Percentiles rank a stretch among this genome's conserved stretches.
These are phyloP conservation scores for Epichloe gansuensis DNA, from an alignment of 2,329 filamentous ascomycete species.

Conservation along the genomic window DNA sequence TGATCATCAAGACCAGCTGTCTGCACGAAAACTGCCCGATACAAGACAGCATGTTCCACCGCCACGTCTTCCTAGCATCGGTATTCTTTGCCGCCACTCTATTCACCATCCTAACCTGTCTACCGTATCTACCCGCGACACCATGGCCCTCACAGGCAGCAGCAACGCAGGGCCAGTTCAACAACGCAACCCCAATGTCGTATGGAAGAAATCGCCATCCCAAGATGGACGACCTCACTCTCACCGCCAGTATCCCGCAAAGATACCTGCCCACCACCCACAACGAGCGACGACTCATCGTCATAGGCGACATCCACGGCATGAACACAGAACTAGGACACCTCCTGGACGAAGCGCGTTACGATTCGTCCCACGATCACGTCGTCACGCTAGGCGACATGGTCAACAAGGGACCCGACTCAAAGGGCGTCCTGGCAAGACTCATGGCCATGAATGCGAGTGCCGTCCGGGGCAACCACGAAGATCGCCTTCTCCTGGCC, in stretches of 20 bases:
- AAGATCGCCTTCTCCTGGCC: conserved; percentile 68
- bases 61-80: neutral
- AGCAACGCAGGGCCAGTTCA: neutral
- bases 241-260: conserved; percentile 19
- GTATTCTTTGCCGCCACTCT: neutral
- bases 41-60: neutral
- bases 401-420: conserved; percentile 79
- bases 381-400: conserved; percentile 67
- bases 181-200: neutral
- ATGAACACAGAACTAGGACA: conserved; percentile 54
- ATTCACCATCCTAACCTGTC: neutral
- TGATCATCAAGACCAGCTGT: too few relatives aligned
- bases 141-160: neutral
- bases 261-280: conserved; percentile 19
- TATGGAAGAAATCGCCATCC: neutral
- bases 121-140: neutral
- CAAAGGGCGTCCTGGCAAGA: conserved; percentile 60
- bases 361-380: conserved; percentile 49
- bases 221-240: conserved; percentile 14
- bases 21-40: neutral
- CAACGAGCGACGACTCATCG: conserved; percentile 49
- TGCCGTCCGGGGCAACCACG: conserved; percentile 83
- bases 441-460: conserved; percentile 63
- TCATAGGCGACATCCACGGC: conserved; percentile 89
- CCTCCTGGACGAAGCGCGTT: conserved; percentile 55